Percentiles rank a stretch among this genome's conserved stretches.
Evolutionary conservation across 352 stramenopile genomes (phyloP).

Genomic region (Globisporangium ultimum): DNA sequence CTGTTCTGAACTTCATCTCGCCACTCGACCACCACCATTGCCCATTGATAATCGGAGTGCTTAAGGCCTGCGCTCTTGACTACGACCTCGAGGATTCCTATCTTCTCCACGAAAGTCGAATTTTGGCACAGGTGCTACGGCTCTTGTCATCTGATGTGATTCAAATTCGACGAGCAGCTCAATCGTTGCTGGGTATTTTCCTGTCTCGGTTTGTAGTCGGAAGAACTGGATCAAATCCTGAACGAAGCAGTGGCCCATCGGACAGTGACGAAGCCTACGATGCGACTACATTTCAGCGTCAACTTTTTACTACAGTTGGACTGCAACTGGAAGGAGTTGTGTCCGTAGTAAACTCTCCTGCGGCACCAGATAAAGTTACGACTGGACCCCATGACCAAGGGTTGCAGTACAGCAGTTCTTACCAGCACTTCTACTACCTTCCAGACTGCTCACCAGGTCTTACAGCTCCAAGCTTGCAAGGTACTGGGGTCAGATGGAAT

Average conservation of each 20-base stretch:
- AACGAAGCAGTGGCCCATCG: constrained; percentile 14
- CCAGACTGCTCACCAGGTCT: constrained; percentile 35
- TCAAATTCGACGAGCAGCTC: constrained; percentile 44
- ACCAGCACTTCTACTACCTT: constrained; percentile 32
- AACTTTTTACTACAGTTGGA: constrained; percentile 62
- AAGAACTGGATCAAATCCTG: constrained; percentile 16
- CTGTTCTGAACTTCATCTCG: constrained; percentile 20
- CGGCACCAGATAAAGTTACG: neutral
- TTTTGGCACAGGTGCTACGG: constrained; percentile 50
- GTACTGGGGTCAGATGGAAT: constrained; percentile 48
- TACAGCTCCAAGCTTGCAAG: constrained; percentile 27
- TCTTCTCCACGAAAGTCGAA: constrained; percentile 58
- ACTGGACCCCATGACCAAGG: neutral
- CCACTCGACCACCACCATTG: constrained; percentile 20
- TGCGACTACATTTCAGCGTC: constrained; percentile 54
- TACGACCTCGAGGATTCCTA: constrained; percentile 78
- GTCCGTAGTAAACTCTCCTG: constrained; percentile 17
- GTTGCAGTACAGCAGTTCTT: neutral
- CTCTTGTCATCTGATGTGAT: constrained; percentile 43
- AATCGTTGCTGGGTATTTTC: constrained; percentile 54
- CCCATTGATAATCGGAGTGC: constrained; percentile 35
- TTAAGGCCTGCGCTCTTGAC: constrained; percentile 62
- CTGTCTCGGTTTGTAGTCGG: constrained; percentile 59
- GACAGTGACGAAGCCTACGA: constrained; percentile 23
- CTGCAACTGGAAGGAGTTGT: constrained; percentile 58